Base-by-base conservation (phyloP, 352 stramenopile species). In the Phytophthora idaei region DNA sequence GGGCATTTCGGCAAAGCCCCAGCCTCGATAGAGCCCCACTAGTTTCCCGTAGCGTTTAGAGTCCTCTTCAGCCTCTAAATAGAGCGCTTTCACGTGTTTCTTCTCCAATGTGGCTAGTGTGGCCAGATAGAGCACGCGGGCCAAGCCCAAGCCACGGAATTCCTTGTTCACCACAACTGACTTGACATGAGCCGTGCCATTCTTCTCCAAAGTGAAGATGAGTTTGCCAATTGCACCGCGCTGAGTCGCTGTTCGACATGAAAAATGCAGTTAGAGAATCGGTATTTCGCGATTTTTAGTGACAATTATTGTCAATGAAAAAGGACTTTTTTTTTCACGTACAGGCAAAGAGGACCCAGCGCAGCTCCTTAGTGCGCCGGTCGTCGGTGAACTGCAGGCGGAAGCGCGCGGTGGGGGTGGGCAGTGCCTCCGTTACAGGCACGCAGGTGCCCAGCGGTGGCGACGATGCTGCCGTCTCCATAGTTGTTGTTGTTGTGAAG, bases 291-390 rank as follows among this genome's bases (percentile, higher is more conserved):
- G 17, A 0, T 55, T 42, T 58, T 46, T 5, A 39, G 14, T 45
- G 52, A 15, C 25, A 27, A 42, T 45, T 25, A 21, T 55, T 31
- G 9, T 42, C 44, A 17, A 31, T 51, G 27, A 25, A 0, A 42
- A 48, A 29, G 29, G 9, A 12, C 9, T 1, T 0, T 27, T 7
- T 27, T 7, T 34, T 2, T n/a, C 11, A 61, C 65, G 32, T 70
- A 87, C 78, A 80, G 7, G 80, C 79, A 64, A 94, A 94, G 44
- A 94, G 78, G 64, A 92, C 86, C 86, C 86, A 94, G 60, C 86
- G 85, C 67, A 94, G 71, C 69, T 94, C 86, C 55, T 89, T 89
- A 5, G 80, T 85, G 25, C 74, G 73, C 7, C 59, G 61, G 58
- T 94, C 86, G 58, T 90, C 73, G 15, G 78, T 82, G 64, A 91